Percentiles rank a stretch among this genome's conserved stretches.
These are phyloP conservation scores for Suillus ampliporus DNA, from an alignment of 768 basidiomycete genomes.

Conservation along the genomic window DNA sequence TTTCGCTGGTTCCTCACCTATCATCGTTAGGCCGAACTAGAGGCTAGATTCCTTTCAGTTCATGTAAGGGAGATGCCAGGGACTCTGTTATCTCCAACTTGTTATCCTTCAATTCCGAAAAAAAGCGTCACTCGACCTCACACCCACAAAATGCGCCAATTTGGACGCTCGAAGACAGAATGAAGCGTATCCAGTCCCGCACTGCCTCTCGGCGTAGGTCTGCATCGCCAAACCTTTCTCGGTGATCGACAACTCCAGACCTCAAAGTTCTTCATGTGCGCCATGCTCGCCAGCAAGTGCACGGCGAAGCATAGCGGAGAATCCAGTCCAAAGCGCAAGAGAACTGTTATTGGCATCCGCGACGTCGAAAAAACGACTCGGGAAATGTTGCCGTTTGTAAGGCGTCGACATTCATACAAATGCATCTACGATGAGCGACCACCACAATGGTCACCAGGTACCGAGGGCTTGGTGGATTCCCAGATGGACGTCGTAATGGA, in stretches of 20 bases:
- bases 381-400: constrained; percentile 1
- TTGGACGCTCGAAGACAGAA: constrained; percentile 2
- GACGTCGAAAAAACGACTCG: neutral
- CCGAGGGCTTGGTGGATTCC: neutral
- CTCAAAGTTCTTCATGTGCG: neutral
- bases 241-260: neutral
- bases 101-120: neutral
- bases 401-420: neutral
- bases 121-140: neutral
- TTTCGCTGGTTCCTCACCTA: neutral
- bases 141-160: neutral
- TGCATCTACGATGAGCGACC: neutral
- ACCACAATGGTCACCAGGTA: neutral
- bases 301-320: neutral
- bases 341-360: neutral
- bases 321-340: constrained; percentile 6
- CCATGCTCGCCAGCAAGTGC: neutral
- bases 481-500: neutral
- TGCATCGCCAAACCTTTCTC: neutral
- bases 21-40: neutral
- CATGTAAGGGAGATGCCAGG: neutral
- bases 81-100: neutral
- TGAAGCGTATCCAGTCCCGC: neutral
- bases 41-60: constrained; percentile 1
- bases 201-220: neutral